Evolutionary conservation across 768 basidiomycete genomes (phyloP), one percentile per base, ranked within the genome.

Genomic region (Lactarius quietus): DNA sequence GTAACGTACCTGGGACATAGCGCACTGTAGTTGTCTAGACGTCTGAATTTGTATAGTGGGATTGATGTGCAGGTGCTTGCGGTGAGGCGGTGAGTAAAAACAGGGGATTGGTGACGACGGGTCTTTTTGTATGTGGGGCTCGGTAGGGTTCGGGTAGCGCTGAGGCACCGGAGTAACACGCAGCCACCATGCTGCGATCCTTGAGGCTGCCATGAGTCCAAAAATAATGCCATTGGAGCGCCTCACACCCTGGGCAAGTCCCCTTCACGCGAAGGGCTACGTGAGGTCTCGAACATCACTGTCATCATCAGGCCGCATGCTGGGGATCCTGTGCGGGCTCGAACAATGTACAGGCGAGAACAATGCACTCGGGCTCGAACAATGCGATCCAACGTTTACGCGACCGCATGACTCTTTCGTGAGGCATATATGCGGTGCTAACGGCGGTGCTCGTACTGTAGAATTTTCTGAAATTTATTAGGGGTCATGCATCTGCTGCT

Each of bases 61-160:
- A 28, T 9, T 7, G 52, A 54, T 54, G 31, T 10, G 48, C 53
- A 26, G 48, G 23, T 33, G 26, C 17, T 26, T 52, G 7, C 29
- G 29, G 17, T 31, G 53, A 54, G 48, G 23, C 48, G 33, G 33
- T 33, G 33, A 33, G 33, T n/a, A 33, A 51, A 51, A 12, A 28
- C 12, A 51, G 48, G 48, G 48, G 48, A 14, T 51, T 14, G 23
- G 48, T 51, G 23, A 51, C 48, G 3, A 23, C 29, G 56, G 28
- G 38, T 29, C 38, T 53, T 66, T 66, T 62, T 62, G 48, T 66
- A 62, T 18, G 57, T n/a, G 17, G 52, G 36, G 20, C 20, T n/a
- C 41, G 28, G 58, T 38, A 35, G 64, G 35, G 59, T 51, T 56
- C 33, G 23, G 35, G 55, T 29, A 23, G 56, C 20, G 29, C 61